Evolutionary conservation across 1,139 yeast species (phyloP).

Genomic region (Sugiyamaella sp.): DNA sequence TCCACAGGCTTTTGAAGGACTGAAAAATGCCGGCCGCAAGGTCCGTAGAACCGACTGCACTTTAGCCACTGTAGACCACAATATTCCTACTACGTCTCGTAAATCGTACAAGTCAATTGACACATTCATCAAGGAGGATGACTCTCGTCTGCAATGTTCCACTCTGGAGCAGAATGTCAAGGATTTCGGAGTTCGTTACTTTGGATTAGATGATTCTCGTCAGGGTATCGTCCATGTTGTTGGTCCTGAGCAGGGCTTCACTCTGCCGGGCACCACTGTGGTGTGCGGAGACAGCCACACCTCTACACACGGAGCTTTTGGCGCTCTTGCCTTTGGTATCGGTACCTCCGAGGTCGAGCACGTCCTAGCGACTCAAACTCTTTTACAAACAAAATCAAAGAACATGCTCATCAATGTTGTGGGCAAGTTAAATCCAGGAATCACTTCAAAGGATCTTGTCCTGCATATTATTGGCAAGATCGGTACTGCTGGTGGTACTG

Average conservation of each 20-base stretch:
- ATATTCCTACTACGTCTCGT: slow-evolving; percentile 91
- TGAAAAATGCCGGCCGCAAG: slow-evolving; percentile 78
- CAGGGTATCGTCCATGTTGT: slow-evolving; percentile 98
- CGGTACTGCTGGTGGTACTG: slow-evolving; percentile 99
- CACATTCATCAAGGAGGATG: slow-evolving; percentile 86
- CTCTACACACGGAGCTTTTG: slow-evolving; percentile 98
- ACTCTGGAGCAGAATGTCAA: slow-evolving; percentile 92
- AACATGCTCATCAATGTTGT: slow-evolving; percentile 88
- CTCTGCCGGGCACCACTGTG: slow-evolving; percentile 96
- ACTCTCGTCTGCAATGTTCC: slow-evolving; percentile 87
- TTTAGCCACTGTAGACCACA: slow-evolving; percentile 96
- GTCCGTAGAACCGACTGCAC: slow-evolving; percentile 96
- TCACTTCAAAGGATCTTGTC: slow-evolving; percentile 93
- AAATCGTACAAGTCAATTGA: slow-evolving; percentile 69
- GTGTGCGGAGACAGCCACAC: slow-evolving; percentile 99
- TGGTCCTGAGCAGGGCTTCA: slow-evolving; percentile 98
- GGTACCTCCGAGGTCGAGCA: slow-evolving; percentile 99
- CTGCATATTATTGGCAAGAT: slow-evolving; percentile 93
- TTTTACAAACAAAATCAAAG: slow-evolving; percentile 91
- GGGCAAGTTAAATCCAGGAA: slow-evolving; percentile 83
- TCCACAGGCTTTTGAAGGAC: slow-evolving; percentile 98
- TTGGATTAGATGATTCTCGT: slow-evolving; percentile 91
- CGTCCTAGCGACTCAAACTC: slow-evolving; percentile 94
- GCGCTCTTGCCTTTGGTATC: slow-evolving; percentile 96
- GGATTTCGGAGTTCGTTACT: slow-evolving; percentile 84